A percentile compares a stretch with the other conserved stretches of the same genome.
Conservation (phyloP, 2,329 filamentous ascomycete species). For the Monilinia fructigena region DNA sequence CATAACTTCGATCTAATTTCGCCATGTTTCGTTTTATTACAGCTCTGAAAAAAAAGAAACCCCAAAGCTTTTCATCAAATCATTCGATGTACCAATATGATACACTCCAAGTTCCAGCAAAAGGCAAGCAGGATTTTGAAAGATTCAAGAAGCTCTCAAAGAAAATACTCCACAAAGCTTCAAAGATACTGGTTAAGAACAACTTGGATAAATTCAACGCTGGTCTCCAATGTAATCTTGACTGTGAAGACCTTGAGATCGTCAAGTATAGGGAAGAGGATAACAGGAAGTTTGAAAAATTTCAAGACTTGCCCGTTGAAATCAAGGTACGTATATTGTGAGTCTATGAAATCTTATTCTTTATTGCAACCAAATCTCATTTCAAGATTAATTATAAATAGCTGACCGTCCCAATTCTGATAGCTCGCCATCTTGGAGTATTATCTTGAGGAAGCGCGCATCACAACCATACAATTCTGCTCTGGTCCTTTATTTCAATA, state of each 20-base stretch:
- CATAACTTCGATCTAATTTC: no score
- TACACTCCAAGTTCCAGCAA: background rate
- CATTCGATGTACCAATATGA: no score
- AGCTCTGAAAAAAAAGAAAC: background rate
- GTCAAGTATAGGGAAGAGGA: background rate
- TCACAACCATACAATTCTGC: constrained; percentile 1
- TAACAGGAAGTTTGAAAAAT: background rate
- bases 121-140: background rate
- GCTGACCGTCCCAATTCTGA: background rate
- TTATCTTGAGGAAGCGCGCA: background rate
- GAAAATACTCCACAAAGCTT: background rate
- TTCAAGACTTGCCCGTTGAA: constrained; percentile 3
- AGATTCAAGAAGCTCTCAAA: background rate
- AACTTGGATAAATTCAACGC: background rate
- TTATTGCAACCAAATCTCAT: accelerated
- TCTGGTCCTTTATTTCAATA: background rate
- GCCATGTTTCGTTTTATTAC: background rate
- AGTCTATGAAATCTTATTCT: accelerated
- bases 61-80: background rate
- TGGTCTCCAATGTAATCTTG: background rate
- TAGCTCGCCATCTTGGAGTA: background rate
- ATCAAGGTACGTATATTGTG: background rate
- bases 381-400: no score
- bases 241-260: background rate
- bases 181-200: no score